Conservation (phyloP, 2,329 filamentous ascomycete genomes). For the Neonectria neomacrospora region DNA sequence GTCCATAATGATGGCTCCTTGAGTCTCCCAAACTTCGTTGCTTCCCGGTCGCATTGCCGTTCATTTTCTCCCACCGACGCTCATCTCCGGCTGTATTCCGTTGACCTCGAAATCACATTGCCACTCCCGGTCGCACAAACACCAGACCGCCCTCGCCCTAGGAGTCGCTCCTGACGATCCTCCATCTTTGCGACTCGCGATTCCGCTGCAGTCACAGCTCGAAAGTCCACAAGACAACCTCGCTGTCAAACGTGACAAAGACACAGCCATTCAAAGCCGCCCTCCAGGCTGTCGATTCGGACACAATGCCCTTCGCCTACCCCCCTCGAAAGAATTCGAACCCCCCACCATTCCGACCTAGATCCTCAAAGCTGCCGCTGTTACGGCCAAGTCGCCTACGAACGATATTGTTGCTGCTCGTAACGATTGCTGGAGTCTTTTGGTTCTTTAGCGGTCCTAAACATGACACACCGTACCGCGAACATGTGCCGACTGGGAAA, state of each 20-base stretch:
- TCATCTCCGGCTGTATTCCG: not conserved
- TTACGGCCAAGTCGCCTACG: constrained; percentile 72
- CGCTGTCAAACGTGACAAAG: constrained; percentile 10
- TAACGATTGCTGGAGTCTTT: constrained; percentile 68
- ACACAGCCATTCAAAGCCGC: not conserved
- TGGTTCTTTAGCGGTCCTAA: constrained; percentile 65
- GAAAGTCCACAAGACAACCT: constrained; percentile 5
- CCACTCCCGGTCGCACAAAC: constrained; percentile 27
- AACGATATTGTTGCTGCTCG: constrained; percentile 63
- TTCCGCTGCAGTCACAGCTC: constrained; percentile 1
- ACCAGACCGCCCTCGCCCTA: constrained; percentile 13
- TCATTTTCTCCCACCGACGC: constrained; percentile 25
- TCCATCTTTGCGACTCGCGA: constrained; percentile 19
- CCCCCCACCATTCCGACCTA: constrained; percentile 75
- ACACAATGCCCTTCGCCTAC: constrained; percentile 87
- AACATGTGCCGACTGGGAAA: constrained; percentile 61
- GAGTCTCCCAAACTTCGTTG: constrained; percentile 19
- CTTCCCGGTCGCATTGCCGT: constrained; percentile 24
- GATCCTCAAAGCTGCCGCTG: constrained; percentile 64
- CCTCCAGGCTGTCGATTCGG: constrained; percentile 9
- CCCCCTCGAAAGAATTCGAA: constrained; percentile 86
- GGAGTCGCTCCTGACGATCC: constrained; percentile 22
- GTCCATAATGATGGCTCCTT: constrained; percentile 31
- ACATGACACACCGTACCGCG: constrained; percentile 46
- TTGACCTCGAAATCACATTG: not conserved